A percentile compares a stretch with the other conserved stretches of the same genome.
These are phyloP conservation scores for Globisporangium parvum DNA, from an alignment of 352 stramenopile species.

Conservation along the genomic window DNA sequence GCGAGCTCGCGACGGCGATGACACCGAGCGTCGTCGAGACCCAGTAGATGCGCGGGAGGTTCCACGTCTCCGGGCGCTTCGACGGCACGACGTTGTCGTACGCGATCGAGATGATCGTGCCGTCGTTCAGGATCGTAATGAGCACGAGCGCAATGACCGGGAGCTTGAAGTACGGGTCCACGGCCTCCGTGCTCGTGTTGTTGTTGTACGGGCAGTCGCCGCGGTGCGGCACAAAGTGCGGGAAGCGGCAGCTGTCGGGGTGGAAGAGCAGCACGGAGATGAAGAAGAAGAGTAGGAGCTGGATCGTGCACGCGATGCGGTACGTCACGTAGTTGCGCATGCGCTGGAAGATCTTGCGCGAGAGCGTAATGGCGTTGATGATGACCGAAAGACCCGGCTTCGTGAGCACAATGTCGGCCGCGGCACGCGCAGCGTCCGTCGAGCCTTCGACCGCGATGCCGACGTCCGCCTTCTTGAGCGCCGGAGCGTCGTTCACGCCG, in stretches of 20 bases:
- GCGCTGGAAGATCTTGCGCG: conserved; percentile 91
- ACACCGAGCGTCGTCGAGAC: conserved; percentile 50
- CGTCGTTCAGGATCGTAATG: conserved; percentile 95
- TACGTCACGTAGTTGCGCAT: conserved; percentile 95
- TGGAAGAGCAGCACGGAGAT: conserved; percentile 89
- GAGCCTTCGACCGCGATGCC: conserved; percentile 80
- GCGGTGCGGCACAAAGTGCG: conserved; percentile 52
- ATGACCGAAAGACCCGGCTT: conserved; percentile 91
- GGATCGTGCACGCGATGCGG: conserved; percentile 88
- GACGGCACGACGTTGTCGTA: conserved; percentile 85
- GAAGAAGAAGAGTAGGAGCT: conserved; percentile 93
- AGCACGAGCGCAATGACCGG: conserved; percentile 91
- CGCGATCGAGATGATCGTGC: conserved; percentile 89
- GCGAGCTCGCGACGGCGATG: conserved; percentile 76
- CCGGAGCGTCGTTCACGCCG: conserved; percentile 59
- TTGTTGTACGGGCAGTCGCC: conserved; percentile 46
- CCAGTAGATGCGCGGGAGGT: conserved; percentile 58
- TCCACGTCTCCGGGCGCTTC: conserved; percentile 64
- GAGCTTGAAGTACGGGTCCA: conserved; percentile 87
- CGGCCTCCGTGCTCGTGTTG: conserved; percentile 29
- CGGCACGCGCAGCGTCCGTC: conserved; percentile 84
- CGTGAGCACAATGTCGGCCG: conserved; percentile 93
- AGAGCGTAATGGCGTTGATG: conserved; percentile 85
- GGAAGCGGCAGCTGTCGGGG: conserved; percentile 68
- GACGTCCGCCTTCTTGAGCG: conserved; percentile 64